phyloP scores from a whole-genome alignment of 2,329 filamentous ascomycete species.

The Didymella lethalis region DNA sequence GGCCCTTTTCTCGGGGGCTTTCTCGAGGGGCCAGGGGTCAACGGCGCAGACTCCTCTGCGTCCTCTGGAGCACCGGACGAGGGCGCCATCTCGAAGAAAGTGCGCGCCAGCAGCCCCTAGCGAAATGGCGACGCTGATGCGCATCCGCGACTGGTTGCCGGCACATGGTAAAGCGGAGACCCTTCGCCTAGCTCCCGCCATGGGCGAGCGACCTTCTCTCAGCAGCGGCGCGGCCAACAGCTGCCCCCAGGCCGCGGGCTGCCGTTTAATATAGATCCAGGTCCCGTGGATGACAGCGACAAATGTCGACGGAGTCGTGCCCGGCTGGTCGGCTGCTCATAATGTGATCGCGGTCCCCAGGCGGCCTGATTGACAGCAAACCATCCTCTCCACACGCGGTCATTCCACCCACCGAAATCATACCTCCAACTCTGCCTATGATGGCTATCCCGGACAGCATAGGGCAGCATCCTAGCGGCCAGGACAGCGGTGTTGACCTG shows the following conservation, averaged over 20 bases:
- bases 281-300: conserved; percentile 3
- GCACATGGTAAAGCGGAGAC: conserved; percentile 15
- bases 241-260: conserved; percentile 9
- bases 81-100: conserved; percentile 7
- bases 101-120: conserved; percentile 7
- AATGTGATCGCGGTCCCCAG: conserved; percentile 2
- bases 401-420: conserved; percentile 3
- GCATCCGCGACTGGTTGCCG: conserved; percentile 7
- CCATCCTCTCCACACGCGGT: neutral
- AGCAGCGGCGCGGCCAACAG: conserved; percentile 16
- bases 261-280: conserved; percentile 10
- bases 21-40: conserved; percentile 1
- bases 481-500: conserved; percentile 20
- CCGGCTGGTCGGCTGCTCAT: conserved; percentile 6
- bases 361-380: neutral
- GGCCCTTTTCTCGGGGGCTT: conserved; percentile 6
- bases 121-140: conserved; percentile 10
- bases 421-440: neutral
- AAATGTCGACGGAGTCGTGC: conserved; percentile 1
- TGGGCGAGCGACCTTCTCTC: conserved; percentile 11
- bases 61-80: conserved; percentile 14
- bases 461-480: conserved; percentile 7
- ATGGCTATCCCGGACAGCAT: conserved; percentile 4
- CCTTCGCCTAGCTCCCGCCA: conserved; percentile 13
- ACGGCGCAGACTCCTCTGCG: conserved; percentile 3